Base-by-base conservation (phyloP, 1,284 basidiomycete genomes). In the Cystobasidiaceae sp. region DNA sequence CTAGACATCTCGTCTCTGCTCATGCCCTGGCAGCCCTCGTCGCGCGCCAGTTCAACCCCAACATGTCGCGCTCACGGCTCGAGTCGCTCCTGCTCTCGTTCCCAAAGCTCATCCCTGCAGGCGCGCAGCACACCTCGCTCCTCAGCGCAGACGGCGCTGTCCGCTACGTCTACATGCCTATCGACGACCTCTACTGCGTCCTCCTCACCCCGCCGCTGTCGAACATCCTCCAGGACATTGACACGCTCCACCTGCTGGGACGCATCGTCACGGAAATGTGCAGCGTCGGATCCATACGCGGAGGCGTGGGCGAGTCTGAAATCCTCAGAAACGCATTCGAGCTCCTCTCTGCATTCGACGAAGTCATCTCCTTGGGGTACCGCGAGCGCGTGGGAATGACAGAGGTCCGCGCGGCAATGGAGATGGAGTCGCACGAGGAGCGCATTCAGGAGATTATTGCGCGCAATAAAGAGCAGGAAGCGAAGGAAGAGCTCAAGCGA, bases 401-500 rank as follows among this genome's bases (percentile, higher is more conserved):
- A 77, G 93, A 97, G 78, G 90, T 98, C 48, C 82, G 90, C 71
- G 94, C 83, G 73, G 86, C 96, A 41, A 80, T 98, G 71, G 96
- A 97, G 81, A 97, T 97, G 87, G 96, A 98, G 80, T 91, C 88
- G 78, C 96, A 99, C 79, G 96, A 98, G 78, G 96, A 99, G 80
- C 97, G 97, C 81, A 97, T 99, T 70, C 93, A 98, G 76, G 96
- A 98, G 74, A 98, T 98, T 77, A 99, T 98, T 72, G 90, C 93
- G 17, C 73, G 92, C 86, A 98, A 98, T 82, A 98, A 98, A 80
- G 94, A 98, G 79, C 90, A 92, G 23, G 96, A 99, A 76, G 96
- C 96, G 3, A 98, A 98, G 78, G 96, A 99, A 77, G 96, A 97
- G 77, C 87, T 99, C 75, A 98, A 97, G 78, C 86, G 96, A 56